Evolutionary conservation across 177 flowering plant species (phyloP), one percentile per base, ranked within the genome.

Genomic region (Vitis hybrid): DNA sequence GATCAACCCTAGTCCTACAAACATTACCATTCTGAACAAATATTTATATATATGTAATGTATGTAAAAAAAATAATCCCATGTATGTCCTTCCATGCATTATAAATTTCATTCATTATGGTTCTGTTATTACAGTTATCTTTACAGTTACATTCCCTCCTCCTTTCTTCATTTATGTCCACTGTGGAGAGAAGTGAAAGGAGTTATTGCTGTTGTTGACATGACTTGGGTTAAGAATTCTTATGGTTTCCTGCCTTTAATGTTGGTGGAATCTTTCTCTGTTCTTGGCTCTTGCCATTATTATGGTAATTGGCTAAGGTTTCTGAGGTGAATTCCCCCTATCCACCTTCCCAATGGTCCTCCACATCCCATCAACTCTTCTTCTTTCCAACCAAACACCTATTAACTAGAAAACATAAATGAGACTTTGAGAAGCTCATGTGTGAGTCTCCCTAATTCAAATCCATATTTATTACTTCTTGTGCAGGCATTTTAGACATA

Each of bases 61-160:
- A 38, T 38, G 47, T 8, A 28, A 5, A 38, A 38, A 38, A 38
- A 38, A 38, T 7, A 38, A 38, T 38, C 47, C 47, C 47, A 38
- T 38, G 47, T 38, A 38, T 38, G 47, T 38, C 9, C 47, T 38
- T 38, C 47, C 15, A 24, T 51, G 2, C 44, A 65, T 51, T 52
- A 28, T 66, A 13, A 11, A 14, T n/a, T 31, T 51, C 33, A 56
- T 73, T 67, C 59, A 38, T 49, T 61, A 14, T 65, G 20, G 64
- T 72, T 73, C 76, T 72, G 73, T 69, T 68, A 22, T 67, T 74
- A 56, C 72, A 67, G 77, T 78, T 78, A 62, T 38, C 65, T 65
- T 69, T 20, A 59, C 73, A 33, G 63, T 54, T 59, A n/a, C 38
- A n/a, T 3, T 47, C 50, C 12, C 47, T 15, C 4, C 38, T 33